Evolutionary conservation across 2,329 filamentous ascomycete genomes (phyloP).

Genomic region (Neonectria sp.): DNA sequence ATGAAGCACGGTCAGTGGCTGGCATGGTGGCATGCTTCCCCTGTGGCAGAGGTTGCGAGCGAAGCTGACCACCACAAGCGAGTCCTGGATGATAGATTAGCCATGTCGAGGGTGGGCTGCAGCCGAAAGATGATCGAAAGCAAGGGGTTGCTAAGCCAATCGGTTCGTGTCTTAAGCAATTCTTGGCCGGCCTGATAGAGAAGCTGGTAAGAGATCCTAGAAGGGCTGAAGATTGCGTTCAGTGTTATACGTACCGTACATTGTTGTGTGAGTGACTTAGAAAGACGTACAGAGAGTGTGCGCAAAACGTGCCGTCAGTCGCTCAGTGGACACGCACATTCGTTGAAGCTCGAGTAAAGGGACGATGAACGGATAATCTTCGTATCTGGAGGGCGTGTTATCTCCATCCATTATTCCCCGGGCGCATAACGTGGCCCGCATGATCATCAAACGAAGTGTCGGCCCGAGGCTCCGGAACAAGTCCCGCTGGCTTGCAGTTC

Average conservation of each 20-base stretch:
- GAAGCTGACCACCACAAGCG: constrained; percentile 20
- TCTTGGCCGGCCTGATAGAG: constrained; percentile 30
- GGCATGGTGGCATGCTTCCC: constrained; percentile 10
- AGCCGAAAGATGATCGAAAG: constrained; percentile 20
- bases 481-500: constrained; percentile 28
- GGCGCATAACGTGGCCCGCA: constrained; percentile 9
- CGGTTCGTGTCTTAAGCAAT: constrained; percentile 7
- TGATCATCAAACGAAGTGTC: constrained; percentile 28
- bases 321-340: constrained; percentile 10
- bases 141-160: constrained; percentile 20
- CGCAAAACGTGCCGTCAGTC: constrained; percentile 4
- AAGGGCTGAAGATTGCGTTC: constrained; percentile 37
- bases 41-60: constrained; percentile 16
- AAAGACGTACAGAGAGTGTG: neutral
- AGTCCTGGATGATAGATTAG: neutral
- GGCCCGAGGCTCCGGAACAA: constrained; percentile 43
- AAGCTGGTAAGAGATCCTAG: constrained; percentile 26
- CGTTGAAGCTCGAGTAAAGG: constrained; percentile 7
- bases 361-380: neutral
- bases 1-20: constrained; percentile 4
- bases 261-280: constrained; percentile 2
- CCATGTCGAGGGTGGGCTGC: constrained; percentile 7
- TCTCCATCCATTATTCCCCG: constrained; percentile 18
- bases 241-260: constrained; percentile 17
- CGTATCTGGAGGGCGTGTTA: constrained; percentile 4